Evolutionary conservation across 106 monocot genomes (phyloP), one percentile per base, ranked within the genome.

Genomic region (Apostasia ramifera): DNA sequence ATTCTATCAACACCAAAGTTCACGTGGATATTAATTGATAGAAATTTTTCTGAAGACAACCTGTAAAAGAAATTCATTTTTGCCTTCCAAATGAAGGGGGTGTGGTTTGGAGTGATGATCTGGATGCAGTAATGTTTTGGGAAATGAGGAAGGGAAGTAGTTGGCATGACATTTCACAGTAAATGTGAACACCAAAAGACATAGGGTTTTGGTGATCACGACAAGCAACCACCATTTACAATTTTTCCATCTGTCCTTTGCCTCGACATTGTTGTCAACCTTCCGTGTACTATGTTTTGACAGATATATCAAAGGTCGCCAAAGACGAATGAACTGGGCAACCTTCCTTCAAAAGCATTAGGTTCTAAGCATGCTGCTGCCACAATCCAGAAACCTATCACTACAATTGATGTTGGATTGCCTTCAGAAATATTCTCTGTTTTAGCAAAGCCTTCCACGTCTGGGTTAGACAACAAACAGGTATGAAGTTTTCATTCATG

Each of bases 241-340:
- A 50, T 39, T 2, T 47, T 61, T 61, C 45, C 61, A 15, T 59
- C 9, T 11, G 13, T 61, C n/a, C n/a, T 47, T 59, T 70, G n/a
- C 15, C 58, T 38, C 47, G 58, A 70, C 56, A 14, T 26, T 26
- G 26, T 26, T 26, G 26, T 26, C 26, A 26, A 26, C 26, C 26
- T 26, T 26, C 26, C 26, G 26, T 26, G 26, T 26, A 26, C 26
- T 26, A 26, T 10, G 15, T 42, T 61, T 69, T 74, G 67, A 56
- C 69, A 79, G 79, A 62, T 55, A 47, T 42, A 38, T 39, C 61
- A 55, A 65, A 10, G n/a, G 3, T 49, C 59, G 13, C 46, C 74
- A 42, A 70, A 63, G 57, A 42, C 11, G 47, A 41, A 6, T 57
- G 70, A 70, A 37, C 8, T 14, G 64, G 53, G 51, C 57, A 48